Evolutionary conservation across 441 rosid genomes (phyloP).

Genomic region (Euphorbia celastroides): DNA sequence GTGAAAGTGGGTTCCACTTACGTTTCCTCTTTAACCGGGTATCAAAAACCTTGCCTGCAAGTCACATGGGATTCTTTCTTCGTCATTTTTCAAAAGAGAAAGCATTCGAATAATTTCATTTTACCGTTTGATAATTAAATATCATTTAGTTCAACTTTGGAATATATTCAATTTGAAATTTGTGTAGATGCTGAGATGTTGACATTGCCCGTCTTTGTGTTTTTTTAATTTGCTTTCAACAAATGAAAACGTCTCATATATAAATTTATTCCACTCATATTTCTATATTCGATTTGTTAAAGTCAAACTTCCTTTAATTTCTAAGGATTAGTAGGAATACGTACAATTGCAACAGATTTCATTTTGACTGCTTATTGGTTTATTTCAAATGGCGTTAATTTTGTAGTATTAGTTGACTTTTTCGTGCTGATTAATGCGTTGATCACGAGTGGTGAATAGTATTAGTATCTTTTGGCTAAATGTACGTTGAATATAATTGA

Average conservation of each 20-base stretch:
- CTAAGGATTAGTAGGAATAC: no score
- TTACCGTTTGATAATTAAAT: not conserved
- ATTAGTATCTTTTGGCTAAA: no score
- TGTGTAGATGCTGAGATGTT: not conserved
- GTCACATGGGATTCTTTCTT: constrained; percentile 49
- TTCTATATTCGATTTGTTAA: not conserved
- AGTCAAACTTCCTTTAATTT: constrained; percentile 13
- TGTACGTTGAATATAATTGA: no score
- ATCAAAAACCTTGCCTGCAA: constrained; percentile 29
- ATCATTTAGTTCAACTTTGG: constrained; percentile 6
- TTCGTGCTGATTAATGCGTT: not conserved
- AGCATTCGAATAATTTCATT: no score
- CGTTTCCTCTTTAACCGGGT: constrained; percentile 31
- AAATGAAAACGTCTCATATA: no score
- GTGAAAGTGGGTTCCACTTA: constrained; percentile 16
- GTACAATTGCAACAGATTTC: not conserved
- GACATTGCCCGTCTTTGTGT: not conserved
- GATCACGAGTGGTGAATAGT: not conserved
- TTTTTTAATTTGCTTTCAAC: no score
- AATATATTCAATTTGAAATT: not conserved
- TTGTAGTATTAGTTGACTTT: not conserved
- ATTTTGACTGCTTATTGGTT: not conserved
- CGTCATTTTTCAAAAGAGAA: not conserved
- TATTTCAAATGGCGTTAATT: not conserved
- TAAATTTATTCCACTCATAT: no score